phyloP scores from a whole-genome alignment of 129 eudicot species.

The Chrysanthemum lavandulifolium region DNA sequence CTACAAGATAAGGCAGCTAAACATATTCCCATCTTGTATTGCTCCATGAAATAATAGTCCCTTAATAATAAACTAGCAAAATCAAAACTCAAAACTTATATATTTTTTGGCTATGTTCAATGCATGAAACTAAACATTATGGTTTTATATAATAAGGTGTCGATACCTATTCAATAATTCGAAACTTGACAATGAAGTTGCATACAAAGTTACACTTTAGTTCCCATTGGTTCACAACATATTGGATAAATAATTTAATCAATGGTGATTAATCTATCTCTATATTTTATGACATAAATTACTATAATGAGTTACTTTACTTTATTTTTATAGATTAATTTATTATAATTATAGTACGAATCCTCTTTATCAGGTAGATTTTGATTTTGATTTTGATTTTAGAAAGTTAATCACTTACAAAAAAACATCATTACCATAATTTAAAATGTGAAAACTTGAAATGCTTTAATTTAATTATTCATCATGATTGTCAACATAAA shows the following conservation, averaged over 20 bases:
- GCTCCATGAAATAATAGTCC: no score
- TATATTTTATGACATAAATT: background rate
- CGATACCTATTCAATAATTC: constrained; percentile 6
- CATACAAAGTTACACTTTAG: constrained; percentile 17
- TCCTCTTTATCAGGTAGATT: constrained; percentile 32
- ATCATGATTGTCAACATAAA: constrained; percentile 18
- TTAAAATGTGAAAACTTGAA: constrained; percentile 24
- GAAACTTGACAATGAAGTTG: constrained; percentile 28
- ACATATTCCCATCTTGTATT: no score
- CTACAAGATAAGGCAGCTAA: no score
- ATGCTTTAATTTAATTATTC: constrained; percentile 25
- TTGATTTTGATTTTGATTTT: background rate
- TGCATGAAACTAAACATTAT: background rate
- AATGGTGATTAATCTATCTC: constrained; percentile 15
- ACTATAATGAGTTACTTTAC: constrained; percentile 22
- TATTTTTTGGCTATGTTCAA: no score
- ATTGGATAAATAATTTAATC: constrained; percentile 13
- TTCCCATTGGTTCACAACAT: constrained; percentile 25
- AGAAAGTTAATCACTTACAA: constrained; percentile 20
- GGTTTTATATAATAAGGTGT: background rate
- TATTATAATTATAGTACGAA: constrained; percentile 21
- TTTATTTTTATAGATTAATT: constrained; percentile 8
- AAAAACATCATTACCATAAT: constrained; percentile 16
- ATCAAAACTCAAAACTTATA: no score
- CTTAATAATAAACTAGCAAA: no score